Evolutionary conservation across 257 asterid species (phyloP).

Genomic region (Verbena officinalis): DNA sequence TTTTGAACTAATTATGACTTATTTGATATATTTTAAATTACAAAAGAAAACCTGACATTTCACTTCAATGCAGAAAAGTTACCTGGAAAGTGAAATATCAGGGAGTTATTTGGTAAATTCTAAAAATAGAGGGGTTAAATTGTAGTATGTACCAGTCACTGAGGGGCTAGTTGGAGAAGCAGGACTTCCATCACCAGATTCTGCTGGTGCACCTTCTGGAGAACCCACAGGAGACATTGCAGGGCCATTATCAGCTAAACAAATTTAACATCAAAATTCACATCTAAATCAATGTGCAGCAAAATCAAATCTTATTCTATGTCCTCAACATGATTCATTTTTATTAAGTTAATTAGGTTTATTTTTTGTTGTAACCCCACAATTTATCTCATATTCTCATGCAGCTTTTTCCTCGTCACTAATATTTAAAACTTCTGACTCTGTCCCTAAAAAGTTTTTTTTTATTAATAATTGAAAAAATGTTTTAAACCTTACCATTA

Average conservation of each 20-base stretch:
- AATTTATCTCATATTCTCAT: neutral
- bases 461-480: too few relatives aligned
- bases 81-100: too few relatives aligned
- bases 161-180: conserved; percentile 43
- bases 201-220: conserved; percentile 56
- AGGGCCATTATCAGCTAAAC: conserved; percentile 61
- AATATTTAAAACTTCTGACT: neutral
- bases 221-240: conserved; percentile 69
- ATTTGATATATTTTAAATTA: too few relatives aligned
- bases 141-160: conserved; percentile 39
- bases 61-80: too few relatives aligned
- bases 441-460: neutral
- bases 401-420: too few relatives aligned
- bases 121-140: too few relatives aligned
- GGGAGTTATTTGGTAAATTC: too few relatives aligned
- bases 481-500: conserved; percentile 40
- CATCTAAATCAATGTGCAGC: neutral
- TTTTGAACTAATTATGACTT: too few relatives aligned
- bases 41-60: too few relatives aligned
- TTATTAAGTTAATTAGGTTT: too few relatives aligned
- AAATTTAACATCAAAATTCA: conserved; percentile 25
- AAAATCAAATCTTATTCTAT: neutral
- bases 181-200: conserved; percentile 35
- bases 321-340: neutral
- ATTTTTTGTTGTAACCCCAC: neutral